A percentile compares a stretch with the other conserved stretches of the same genome.
Evolutionary conservation across 331 rosid genomes (phyloP).

Genomic region (Pyracantha coccinea): DNA sequence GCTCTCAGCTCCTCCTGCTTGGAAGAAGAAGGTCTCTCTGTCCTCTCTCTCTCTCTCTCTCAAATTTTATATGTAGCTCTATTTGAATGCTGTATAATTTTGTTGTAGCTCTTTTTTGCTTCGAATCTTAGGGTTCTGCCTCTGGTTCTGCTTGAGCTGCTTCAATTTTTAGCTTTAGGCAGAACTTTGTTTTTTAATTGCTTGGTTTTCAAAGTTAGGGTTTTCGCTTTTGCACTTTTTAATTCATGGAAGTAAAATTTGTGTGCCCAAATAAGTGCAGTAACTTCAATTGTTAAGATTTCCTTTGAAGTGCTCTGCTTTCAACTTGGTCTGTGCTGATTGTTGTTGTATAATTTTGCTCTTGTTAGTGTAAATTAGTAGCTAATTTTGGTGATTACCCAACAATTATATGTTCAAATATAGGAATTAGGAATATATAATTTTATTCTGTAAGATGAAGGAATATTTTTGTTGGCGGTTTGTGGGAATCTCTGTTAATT

Average conservation of each 20-base stretch:
- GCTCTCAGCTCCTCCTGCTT: conserved; percentile 79
- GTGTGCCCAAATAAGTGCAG: background rate
- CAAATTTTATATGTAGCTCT: background rate
- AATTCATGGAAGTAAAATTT: background rate
- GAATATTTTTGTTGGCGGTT: background rate
- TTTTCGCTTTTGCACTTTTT: background rate
- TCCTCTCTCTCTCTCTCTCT: background rate
- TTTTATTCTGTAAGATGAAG: no score
- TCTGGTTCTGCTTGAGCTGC: background rate
- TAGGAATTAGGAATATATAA: background rate
- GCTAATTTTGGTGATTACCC: background rate
- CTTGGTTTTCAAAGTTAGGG: conserved; percentile 14
- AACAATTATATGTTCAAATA: background rate
- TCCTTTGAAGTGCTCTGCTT: background rate
- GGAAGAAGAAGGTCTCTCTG: conserved; percentile 79
- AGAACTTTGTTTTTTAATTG: background rate
- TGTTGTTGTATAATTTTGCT: background rate
- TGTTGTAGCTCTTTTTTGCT: background rate
- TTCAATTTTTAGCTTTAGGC: background rate
- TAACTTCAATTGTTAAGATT: background rate
- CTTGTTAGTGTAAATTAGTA: background rate
- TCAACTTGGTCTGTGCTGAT: background rate
- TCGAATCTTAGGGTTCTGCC: background rate
- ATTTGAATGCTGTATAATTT: background rate
- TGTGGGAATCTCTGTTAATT: background rate